Base-by-base conservation (phyloP, 1,139 yeast genomes). In the Yamadazyma conglobata region DNA sequence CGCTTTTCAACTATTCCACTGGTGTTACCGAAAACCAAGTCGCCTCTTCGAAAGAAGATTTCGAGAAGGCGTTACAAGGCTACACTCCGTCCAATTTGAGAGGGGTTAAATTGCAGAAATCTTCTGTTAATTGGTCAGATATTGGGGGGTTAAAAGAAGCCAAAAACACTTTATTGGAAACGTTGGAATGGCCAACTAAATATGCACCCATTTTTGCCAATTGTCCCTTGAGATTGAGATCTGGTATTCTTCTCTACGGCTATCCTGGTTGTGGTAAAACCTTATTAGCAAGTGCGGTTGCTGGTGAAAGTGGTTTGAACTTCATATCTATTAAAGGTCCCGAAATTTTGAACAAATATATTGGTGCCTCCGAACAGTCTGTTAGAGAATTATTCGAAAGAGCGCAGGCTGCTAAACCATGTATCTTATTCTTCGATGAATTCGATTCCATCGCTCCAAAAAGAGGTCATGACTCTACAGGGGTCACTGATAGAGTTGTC, bases 241-340 rank as follows among this genome's bases (percentile, higher is more conserved):
- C 96, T 0, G 98, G 98, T 33, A 75, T 91, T 20, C 64, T 91
- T 31, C 70, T 91, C 11, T 91, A 89, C 56, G 98, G 98, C 0
- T 91, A 86, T 50, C 98, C 98, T 1, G 98, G 98, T 4, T 91
- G 98, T 60, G 98, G 98, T 33, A 91, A 91, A 56, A 91, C 98
- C 0, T 66, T 89, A 39, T 59, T 91, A 22, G 97, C 97, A 0
- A 82, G 93, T 39, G 96, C 97, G 0, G 87, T 91, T 29, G 95
- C 97, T 0, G 83, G 89, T 0, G 94, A 89, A 50, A 87, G 96
- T 60, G 97, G 97, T 0, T 67, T 91, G 37, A 91, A 91, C 48
- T 91, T 91, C 54, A 91, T 91, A 20, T 81, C 95, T 3, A 83
- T 91, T 32, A 91, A 91, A 54, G 98, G 98, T 11, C 98, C 98